Percentiles rank a stretch among this genome's conserved stretches.
phyloP scores from a whole-genome alignment of 2,329 filamentous ascomycete genomes.

The Bipolaris cookei region DNA sequence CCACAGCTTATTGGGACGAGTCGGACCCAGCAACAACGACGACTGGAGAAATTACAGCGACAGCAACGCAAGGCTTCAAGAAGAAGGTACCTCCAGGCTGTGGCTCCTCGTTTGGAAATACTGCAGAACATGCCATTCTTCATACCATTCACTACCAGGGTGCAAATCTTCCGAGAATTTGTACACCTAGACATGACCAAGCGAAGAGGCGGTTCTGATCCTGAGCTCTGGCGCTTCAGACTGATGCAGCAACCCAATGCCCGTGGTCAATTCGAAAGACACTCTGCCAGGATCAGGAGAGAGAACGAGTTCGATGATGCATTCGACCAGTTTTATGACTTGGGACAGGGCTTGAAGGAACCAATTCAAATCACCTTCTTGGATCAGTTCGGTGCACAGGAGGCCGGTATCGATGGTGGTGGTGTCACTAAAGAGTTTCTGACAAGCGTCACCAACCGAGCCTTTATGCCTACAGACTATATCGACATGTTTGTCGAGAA shows the following conservation, averaged over 20 bases:
- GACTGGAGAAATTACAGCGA: constrained; percentile 66
- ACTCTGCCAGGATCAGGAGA: constrained; percentile 81
- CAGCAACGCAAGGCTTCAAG: constrained; percentile 71
- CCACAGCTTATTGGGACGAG: constrained; percentile 60
- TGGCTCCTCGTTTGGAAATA: constrained; percentile 87
- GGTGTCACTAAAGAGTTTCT: constrained; percentile 98
- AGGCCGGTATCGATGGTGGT: constrained; percentile 95
- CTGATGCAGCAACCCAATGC: constrained; percentile 47
- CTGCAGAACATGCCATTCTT: constrained; percentile 96
- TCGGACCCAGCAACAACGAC: constrained; percentile 66
- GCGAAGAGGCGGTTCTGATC: constrained; percentile 72
- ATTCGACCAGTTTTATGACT: constrained; percentile 77
- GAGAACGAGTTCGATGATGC: constrained; percentile 85
- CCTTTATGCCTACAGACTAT: constrained; percentile 66
- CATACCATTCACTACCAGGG: constrained; percentile 89
- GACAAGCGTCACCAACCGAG: constrained; percentile 84
- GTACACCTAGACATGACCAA: constrained; percentile 81
- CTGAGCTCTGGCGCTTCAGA: constrained; percentile 75
- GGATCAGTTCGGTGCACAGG: constrained; percentile 82
- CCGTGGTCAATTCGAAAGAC: constrained; percentile 49
- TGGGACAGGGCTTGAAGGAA: constrained; percentile 86
- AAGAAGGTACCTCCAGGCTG: constrained; percentile 74
- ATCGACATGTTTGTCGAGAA: constrained; percentile 80
- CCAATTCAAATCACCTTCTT: constrained; percentile 97
- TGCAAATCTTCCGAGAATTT: constrained; percentile 92